phyloP scores from a whole-genome alignment of 352 stramenopile genomes.

The Sclerospora graminicola region DNA sequence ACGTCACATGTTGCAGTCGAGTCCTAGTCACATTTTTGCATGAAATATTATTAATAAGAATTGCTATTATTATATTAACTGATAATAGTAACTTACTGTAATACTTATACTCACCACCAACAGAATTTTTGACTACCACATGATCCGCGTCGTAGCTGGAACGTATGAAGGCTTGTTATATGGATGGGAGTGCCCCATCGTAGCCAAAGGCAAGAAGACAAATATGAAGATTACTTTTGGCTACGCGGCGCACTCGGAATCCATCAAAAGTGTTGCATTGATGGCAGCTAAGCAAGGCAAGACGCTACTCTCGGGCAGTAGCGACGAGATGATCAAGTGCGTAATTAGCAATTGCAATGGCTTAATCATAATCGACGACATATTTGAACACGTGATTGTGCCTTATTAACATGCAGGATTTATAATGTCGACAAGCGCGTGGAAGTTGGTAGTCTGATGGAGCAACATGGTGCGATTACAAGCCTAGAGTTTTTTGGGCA shows the following conservation, averaged over 20 bases:
- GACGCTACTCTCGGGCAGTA: conserved; percentile 69
- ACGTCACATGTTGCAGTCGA: conserved; percentile 25
- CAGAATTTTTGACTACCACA: conserved; percentile 17
- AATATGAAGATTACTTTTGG: conserved; percentile 83
- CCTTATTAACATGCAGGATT: conserved; percentile 35
- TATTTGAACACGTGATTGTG: not conserved
- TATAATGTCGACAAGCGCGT: conserved; percentile 85
- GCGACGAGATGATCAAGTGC: conserved; percentile 86
- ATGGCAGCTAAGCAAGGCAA: conserved; percentile 75
- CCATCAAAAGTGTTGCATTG: conserved; percentile 78
- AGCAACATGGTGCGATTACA: conserved; percentile 80
- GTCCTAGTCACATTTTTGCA: conserved; percentile 1
- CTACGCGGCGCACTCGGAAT: conserved; percentile 75
- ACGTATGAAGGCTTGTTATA: conserved; percentile 85
- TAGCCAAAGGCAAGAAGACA: conserved; percentile 15
- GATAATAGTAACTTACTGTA: too few relatives aligned
- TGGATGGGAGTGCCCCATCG: conserved; percentile 57
- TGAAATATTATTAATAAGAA: conserved; percentile 27
- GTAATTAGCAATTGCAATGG: conserved; percentile 6
- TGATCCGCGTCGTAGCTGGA: conserved; percentile 73
- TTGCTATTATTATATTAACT: too few relatives aligned
- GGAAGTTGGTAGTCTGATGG: conserved; percentile 79
- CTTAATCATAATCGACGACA: not conserved
- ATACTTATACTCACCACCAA: conserved; percentile 25
- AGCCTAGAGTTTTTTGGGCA: conserved; percentile 82